Evolutionary conservation across 306 rosid genomes (phyloP).

Genomic region (Citrullus mucosospermus): DNA sequence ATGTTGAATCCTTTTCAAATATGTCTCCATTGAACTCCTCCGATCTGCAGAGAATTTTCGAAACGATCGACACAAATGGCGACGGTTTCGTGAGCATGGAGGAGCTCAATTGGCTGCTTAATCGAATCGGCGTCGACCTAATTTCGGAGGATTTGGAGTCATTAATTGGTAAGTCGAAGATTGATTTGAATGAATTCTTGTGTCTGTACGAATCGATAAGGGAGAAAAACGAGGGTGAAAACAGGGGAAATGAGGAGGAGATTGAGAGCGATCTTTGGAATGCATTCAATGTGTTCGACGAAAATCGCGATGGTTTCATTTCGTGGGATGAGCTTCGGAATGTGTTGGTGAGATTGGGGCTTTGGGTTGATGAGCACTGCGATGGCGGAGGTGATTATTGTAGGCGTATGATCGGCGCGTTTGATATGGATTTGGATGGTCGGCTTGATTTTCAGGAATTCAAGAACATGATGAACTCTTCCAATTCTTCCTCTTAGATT

Average conservation of each 20-base stretch:
- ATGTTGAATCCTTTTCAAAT: not conserved
- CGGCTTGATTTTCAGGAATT: conserved; percentile 77
- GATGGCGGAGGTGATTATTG: conserved; percentile 24
- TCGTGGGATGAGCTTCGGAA: conserved; percentile 45
- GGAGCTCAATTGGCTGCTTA: conserved; percentile 37
- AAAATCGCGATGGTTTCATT: conserved; percentile 73
- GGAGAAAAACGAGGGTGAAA: conserved; percentile 9
- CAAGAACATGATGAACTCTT: conserved; percentile 61
- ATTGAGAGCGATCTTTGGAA: conserved; percentile 33
- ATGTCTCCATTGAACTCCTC: conserved; percentile 30
- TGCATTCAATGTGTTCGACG: conserved; percentile 69
- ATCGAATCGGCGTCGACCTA: conserved; percentile 18
- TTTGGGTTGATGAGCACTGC: conserved; percentile 29
- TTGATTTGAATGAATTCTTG: conserved; percentile 46
- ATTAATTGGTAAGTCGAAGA: conserved; percentile 28
- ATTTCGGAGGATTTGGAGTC: conserved; percentile 39
- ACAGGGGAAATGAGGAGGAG: not conserved
- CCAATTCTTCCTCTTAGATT: conserved; percentile 12
- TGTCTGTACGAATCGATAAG: conserved; percentile 45
- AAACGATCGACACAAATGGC: conserved; percentile 42
- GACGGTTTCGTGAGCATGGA: conserved; percentile 59
- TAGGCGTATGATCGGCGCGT: conserved; percentile 37
- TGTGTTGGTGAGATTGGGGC: conserved; percentile 46
- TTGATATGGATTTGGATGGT: conserved; percentile 62
- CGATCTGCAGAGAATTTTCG: conserved; percentile 63